A percentile compares a stretch with the other conserved stretches of the same genome.
Conservation (phyloP, 169 alveolate genomes). For the Plasmodium coatneyi region DNA sequence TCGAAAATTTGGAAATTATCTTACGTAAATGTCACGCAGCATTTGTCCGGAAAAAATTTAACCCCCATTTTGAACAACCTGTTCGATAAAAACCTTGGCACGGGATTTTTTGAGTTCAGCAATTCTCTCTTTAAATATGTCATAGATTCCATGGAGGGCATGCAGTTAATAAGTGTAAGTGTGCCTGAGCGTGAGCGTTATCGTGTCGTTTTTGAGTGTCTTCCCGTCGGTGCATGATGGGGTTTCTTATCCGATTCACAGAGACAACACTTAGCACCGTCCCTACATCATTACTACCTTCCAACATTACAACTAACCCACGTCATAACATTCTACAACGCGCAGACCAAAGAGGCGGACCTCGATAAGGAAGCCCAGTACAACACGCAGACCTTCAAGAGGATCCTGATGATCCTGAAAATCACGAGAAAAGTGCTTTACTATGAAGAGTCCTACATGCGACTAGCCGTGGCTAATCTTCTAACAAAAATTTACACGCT, state of each 20-base stretch:
- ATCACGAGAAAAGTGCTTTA: constrained; percentile 29
- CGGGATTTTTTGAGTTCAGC: constrained; percentile 74
- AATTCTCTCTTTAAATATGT: constrained; percentile 52
- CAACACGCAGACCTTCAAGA: constrained; percentile 27
- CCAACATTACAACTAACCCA: neutral
- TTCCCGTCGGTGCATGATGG: neutral
- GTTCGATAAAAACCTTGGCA: constrained; percentile 61
- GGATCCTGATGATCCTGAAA: constrained; percentile 6
- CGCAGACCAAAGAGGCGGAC: constrained; percentile 17
- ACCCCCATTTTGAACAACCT: constrained; percentile 38
- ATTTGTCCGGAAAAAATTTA: constrained; percentile 30
- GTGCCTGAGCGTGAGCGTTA: neutral
- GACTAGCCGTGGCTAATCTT: constrained; percentile 44
- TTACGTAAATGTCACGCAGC: constrained; percentile 38
- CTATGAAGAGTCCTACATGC: constrained; percentile 47
- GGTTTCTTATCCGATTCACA: neutral
- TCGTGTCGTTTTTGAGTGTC: neutral
- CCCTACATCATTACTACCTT: neutral
- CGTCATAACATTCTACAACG: neutral
- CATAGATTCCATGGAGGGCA: constrained; percentile 9
- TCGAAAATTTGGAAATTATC: constrained; percentile 74
- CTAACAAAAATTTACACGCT: constrained; percentile 40
- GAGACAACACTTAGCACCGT: neutral
- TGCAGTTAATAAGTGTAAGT: constrained; percentile 52
- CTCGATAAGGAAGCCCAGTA: neutral